These are phyloP conservation scores for Trypanosoma vivax DNA, from an alignment of 208 protist genomes.

Conservation along the genomic window DNA sequence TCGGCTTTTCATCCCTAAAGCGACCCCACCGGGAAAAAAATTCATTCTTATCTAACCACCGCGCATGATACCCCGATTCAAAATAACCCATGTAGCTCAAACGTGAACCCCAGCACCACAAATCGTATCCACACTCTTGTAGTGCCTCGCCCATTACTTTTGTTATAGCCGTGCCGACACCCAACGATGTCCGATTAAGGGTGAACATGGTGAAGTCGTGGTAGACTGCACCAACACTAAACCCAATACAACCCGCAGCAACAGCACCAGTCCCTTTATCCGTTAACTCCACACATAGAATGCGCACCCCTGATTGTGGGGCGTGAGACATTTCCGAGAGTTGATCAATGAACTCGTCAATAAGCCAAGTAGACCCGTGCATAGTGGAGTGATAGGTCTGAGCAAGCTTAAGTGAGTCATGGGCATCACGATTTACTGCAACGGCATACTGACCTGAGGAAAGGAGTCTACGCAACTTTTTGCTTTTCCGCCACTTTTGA, in stretches of 20 bases:
- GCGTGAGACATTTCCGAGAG: slow-evolving; percentile 18
- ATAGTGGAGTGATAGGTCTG: slow-evolving; percentile 31
- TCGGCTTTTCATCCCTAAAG: slow-evolving; percentile 26
- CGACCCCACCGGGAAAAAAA: slow-evolving; percentile 48
- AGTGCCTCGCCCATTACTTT: slow-evolving; percentile 69
- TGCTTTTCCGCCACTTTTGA: slow-evolving; percentile 34
- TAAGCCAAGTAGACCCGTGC: slow-evolving; percentile 32
- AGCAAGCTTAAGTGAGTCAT: slow-evolving; percentile 25
- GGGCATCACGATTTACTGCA: slow-evolving; percentile 35
- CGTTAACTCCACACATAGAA: slow-evolving; percentile 48
- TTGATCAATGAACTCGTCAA: slow-evolving; percentile 12
- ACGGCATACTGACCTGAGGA: slow-evolving; percentile 28
- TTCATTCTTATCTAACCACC: slow-evolving; percentile 19
- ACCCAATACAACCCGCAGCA: slow-evolving; percentile 58
- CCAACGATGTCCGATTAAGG: slow-evolving; percentile 8
- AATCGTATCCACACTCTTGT: slow-evolving; percentile 57
- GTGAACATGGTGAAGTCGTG: slow-evolving; percentile 85
- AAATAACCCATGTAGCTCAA: slow-evolving; percentile 67
- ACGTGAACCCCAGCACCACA: slow-evolving; percentile 76
- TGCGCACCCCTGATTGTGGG: slow-evolving; percentile 12
- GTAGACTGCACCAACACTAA: slow-evolving; percentile 46
- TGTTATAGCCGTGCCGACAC: slow-evolving; percentile 49
- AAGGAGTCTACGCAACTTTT: slow-evolving; percentile 39
- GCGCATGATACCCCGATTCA: slow-evolving; percentile 39
- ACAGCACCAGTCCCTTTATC: slow-evolving; percentile 23